Evolutionary conservation across 2,329 filamentous ascomycete genomes (phyloP), one percentile per base, ranked within the genome.

Genomic region (Colletotrichum horii): DNA sequence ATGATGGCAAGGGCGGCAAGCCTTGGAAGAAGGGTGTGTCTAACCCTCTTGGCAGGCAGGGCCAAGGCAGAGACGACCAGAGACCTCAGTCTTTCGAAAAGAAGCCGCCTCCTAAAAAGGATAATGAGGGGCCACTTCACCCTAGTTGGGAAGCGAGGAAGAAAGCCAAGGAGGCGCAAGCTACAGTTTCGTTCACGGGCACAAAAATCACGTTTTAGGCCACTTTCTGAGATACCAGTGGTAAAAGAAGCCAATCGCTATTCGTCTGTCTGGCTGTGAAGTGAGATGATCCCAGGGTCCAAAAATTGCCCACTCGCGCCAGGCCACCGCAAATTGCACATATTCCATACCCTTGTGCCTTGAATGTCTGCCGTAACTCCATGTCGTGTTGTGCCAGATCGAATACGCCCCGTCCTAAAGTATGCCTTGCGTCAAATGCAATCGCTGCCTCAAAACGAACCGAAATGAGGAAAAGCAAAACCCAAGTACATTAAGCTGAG

Each of bases 71-170:
- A 78, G 52, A 77, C 76, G 69, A 68, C 64, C 16, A 76, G 69
- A 73, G 36, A 19, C 71, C 80, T 22, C 81, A 81, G 55, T 82
- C 84, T 56, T 86, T 85, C 56, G 70, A 70, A 61, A 77, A 79
- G 22, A 81, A 78, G 64, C 84, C 82, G 78, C 82, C 82, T 14
- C 79, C 82, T 26, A 82, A 85, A 71, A 88, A 85, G 79, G 86
- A 88, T 73, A 88, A 90, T 61, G 87, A 90, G 9, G 89, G 90
- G 0, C 78, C 88, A 5, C 81, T 94, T 79, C 93, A 94, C 85
- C 90, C 91, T 3, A 92, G 90, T 80, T 94, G 92, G 92, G 89
- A 89, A 78, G 92, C 92, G 72, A 90, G 87, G 77, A 92, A 91
- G 83, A 90, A 90, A 83, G 89, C 89, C 2, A 92, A 93, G 83